phyloP scores from a whole-genome alignment of 2,329 filamentous ascomycete genomes.

The Scedosporium apiospermum region DNA sequence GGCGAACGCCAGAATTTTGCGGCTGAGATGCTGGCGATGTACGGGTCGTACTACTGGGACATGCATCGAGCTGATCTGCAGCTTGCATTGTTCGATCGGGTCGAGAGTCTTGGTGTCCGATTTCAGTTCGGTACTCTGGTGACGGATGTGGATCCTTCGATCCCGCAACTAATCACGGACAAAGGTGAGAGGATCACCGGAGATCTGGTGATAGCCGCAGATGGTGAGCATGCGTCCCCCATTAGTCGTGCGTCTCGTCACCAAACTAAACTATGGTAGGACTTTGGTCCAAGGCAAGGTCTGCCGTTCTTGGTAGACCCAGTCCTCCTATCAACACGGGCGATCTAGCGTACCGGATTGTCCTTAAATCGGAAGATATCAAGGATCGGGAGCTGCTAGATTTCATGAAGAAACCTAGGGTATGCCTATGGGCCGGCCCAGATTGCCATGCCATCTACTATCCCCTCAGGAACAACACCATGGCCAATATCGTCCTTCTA shows the following conservation, averaged over 20 bases:
- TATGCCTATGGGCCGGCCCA: slow-evolving; percentile 1
- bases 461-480: neutral
- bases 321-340: slow-evolving; percentile 36
- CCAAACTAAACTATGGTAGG: too few relatives aligned
- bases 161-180: neutral
- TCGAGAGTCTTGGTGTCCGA: neutral
- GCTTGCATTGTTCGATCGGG: neutral
- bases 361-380: neutral
- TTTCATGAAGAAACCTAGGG: neutral
- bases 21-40: neutral
- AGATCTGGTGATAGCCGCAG: neutral
- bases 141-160: neutral
- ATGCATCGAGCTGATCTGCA: neutral
- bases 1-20: neutral
- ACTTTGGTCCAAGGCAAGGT: slow-evolving; percentile 31
- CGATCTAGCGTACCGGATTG: slow-evolving; percentile 4
- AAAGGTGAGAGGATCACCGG: neutral
- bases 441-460: neutral
- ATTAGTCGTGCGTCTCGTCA: too few relatives aligned
- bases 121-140: neutral
- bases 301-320: slow-evolving; percentile 29
- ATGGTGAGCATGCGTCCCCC: too few relatives aligned
- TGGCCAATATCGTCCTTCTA: slow-evolving; percentile 1
- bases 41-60: neutral
- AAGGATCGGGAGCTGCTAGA: neutral